These are phyloP conservation scores for Aspergillus sp. DNA, from an alignment of 2,329 filamentous ascomycete species.

Conservation along the genomic window DNA sequence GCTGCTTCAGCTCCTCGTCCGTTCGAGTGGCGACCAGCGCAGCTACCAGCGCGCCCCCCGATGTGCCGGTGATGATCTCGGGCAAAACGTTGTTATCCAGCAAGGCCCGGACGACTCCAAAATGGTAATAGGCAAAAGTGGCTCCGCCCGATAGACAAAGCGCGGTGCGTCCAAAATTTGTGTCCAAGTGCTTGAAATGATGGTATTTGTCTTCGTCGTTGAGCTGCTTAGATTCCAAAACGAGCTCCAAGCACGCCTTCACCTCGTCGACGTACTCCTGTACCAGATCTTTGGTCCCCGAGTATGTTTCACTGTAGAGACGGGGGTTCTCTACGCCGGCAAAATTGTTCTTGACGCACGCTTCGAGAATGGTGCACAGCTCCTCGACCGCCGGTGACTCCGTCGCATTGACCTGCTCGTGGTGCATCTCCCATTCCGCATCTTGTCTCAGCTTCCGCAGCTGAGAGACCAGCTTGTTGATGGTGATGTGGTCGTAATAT, in stretches of 20 bases:
- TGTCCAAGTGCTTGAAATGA: slow-evolving; percentile 83
- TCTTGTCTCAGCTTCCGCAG: slow-evolving; percentile 52
- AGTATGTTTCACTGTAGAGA: slow-evolving; percentile 97
- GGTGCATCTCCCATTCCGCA: slow-evolving; percentile 36
- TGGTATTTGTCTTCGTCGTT: slow-evolving; percentile 70
- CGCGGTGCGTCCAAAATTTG: slow-evolving; percentile 89
- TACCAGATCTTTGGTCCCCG: slow-evolving; percentile 91
- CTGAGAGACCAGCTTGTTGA: slow-evolving; percentile 74
- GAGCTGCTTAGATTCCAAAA: slow-evolving; percentile 68
- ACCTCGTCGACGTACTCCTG: slow-evolving; percentile 83
- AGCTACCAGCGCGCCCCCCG: slow-evolving; percentile 87
- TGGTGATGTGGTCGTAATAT: slow-evolving; percentile 86
- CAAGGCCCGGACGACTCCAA: slow-evolving; percentile 86
- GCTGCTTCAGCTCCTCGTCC: slow-evolving; percentile 80
- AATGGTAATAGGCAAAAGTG: slow-evolving; percentile 94
- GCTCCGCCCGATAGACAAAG: slow-evolving; percentile 91
- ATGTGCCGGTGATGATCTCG: slow-evolving; percentile 94
- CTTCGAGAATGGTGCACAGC: slow-evolving; percentile 74
- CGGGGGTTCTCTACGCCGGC: slow-evolving; percentile 90
- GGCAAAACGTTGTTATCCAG: slow-evolving; percentile 83
- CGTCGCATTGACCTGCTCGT: slow-evolving; percentile 18
- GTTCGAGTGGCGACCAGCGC: slow-evolving; percentile 85
- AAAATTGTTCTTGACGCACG: slow-evolving; percentile 97
- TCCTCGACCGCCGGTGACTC: slow-evolving; percentile 65
- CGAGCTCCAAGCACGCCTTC: slow-evolving; percentile 59